Percentiles rank a stretch among this genome's conserved stretches.
phyloP scores from a whole-genome alignment of 2,329 filamentous ascomycete species.

The Aspergillus ibericus region DNA sequence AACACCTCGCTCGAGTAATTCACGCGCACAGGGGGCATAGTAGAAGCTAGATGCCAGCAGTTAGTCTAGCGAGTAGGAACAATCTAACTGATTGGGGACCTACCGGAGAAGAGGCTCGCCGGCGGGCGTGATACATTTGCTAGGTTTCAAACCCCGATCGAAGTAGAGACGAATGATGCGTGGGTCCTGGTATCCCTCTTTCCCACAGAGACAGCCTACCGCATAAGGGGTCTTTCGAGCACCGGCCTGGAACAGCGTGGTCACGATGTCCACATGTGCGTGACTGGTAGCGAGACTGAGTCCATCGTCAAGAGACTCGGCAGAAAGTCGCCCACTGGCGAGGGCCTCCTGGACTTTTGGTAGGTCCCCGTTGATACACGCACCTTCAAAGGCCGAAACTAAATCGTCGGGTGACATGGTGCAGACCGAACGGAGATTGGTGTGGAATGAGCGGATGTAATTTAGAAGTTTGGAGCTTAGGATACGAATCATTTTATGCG shows the following conservation, averaged over 20 bases:
- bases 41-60: background rate
- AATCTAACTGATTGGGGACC: background rate
- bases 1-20: conserved; percentile 6
- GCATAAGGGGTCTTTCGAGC: conserved; percentile 1
- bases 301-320: conserved; percentile 8
- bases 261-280: conserved; percentile 11
- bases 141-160: conserved; percentile 12
- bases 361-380: conserved; percentile 5
- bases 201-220: background rate
- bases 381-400: background rate
- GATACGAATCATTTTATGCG: no score
- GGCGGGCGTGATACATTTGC: background rate
- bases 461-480: no score
- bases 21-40: conserved; percentile 3
- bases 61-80: background rate
- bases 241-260: conserved; percentile 13
- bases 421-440: background rate
- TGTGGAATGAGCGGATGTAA: background rate
- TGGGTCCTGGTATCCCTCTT: conserved; percentile 7
- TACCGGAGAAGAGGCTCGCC: conserved; percentile 12
- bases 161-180: conserved; percentile 9
- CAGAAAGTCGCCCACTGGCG: conserved; percentile 8
- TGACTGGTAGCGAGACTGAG: conserved; percentile 8
- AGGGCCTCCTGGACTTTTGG: conserved; percentile 8
- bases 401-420: background rate